A percentile compares a stretch with the other conserved stretches of the same genome.
These are phyloP conservation scores for Yarrowia divulgata DNA, from an alignment of 805 yeast species.

Conservation along the genomic window DNA sequence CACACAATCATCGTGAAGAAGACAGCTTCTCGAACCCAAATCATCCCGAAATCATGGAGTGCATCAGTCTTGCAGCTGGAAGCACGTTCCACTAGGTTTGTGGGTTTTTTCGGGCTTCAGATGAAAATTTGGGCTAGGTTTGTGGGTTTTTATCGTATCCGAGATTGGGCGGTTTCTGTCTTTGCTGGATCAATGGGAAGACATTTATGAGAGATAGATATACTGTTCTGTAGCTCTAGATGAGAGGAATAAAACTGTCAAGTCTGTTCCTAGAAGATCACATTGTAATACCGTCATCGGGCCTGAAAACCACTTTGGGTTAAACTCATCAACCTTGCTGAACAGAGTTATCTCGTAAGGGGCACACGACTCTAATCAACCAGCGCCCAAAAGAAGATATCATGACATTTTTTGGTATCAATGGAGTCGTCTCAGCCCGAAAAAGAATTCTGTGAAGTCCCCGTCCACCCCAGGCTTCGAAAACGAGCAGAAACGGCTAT, in stretches of 20 bases:
- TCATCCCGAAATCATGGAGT: conserved; percentile 27
- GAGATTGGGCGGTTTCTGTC: background rate
- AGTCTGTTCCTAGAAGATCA: background rate
- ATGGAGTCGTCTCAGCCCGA: background rate
- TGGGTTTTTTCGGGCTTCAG: background rate
- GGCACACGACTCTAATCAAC: conserved; percentile 18
- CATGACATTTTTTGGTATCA: conserved; percentile 5
- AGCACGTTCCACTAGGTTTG: conserved; percentile 9
- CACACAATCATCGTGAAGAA: conserved; percentile 15
- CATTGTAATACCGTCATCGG: background rate
- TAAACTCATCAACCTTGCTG: conserved; percentile 11
- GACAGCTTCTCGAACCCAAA: conserved; percentile 1
- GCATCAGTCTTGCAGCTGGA: conserved; percentile 8
- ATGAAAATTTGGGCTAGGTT: conserved; percentile 12
- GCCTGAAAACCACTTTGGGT: background rate
- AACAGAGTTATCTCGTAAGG: conserved; percentile 10
- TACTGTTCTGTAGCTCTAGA: background rate
- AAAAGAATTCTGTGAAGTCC: background rate
- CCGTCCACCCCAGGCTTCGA: background rate
- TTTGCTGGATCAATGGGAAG: no score
- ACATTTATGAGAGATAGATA: no score
- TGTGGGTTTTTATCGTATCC: background rate
- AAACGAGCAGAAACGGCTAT: background rate
- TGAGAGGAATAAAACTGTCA: background rate
- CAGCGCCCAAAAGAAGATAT: background rate